Evolutionary conservation across 2,329 filamentous ascomycete species (phyloP).

Genomic region (Penicillium sp.): DNA sequence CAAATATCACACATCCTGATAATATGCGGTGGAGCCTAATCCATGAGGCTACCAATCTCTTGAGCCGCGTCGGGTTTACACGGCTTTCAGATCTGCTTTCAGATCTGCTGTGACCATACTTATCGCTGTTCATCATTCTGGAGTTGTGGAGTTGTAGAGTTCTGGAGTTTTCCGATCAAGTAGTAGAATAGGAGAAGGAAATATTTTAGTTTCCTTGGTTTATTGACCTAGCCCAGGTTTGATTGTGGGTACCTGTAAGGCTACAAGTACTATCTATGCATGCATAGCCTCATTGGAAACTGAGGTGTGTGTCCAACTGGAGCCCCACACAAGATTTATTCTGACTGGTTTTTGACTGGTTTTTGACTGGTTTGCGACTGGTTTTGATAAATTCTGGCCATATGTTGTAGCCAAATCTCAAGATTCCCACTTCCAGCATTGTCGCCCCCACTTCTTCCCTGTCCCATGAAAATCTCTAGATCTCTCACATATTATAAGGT

Average conservation of each 20-base stretch:
- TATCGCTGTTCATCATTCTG: not conserved
- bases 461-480: too few relatives aligned
- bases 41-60: not conserved
- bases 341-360: not conserved
- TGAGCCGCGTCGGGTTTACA: not conserved
- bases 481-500: too few relatives aligned
- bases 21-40: not conserved
- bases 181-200: not conserved
- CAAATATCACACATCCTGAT: not conserved
- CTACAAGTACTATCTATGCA: not conserved
- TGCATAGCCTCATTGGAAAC: not conserved
- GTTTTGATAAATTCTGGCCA: not conserved
- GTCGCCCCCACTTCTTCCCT: too few relatives aligned
- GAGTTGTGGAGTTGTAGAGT: too few relatives aligned
- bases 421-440: too few relatives aligned
- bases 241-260: not conserved
- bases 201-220: not conserved
- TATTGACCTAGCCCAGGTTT: not conserved
- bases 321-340: not conserved
- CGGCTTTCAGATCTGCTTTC: not conserved
- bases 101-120: not conserved
- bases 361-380: too few relatives aligned
- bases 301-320: not conserved
- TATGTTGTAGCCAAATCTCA: not conserved
- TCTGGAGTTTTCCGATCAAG: too few relatives aligned